Conservation (phyloP, 768 basidiomycete genomes). For the Termitomyces sp. region DNA sequence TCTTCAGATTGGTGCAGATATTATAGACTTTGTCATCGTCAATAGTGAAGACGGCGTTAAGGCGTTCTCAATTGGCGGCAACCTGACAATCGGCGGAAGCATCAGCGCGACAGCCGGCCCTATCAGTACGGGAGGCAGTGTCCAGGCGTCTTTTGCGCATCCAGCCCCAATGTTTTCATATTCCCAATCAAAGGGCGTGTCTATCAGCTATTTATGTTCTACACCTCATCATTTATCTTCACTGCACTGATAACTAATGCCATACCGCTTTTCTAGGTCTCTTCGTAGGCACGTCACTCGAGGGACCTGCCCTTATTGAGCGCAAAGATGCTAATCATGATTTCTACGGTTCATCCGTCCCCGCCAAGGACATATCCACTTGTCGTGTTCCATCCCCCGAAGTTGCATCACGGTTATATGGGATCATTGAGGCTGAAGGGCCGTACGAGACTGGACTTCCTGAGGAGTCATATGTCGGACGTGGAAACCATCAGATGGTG, state of each 20-base stretch:
- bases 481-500: conserved; percentile 55
- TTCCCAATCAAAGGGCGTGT: conserved; percentile 88
- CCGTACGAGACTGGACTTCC: conserved; percentile 84
- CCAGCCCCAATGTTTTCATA: conserved; percentile 98
- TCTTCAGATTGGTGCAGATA: conserved; percentile 93
- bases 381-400: conserved; percentile 98
- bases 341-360: conserved; percentile 91
- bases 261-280: conserved; percentile 51
- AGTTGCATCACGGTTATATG: conserved; percentile 88
- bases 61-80: conserved; percentile 94
- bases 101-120: conserved; percentile 86
- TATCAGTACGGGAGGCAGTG: conserved; percentile 89
- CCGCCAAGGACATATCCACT: conserved; percentile 86
- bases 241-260: conserved; percentile 2
- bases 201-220: neutral
- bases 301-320: conserved; percentile 93
- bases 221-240: neutral
- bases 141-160: conserved; percentile 84
- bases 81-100: conserved; percentile 92
- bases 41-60: conserved; percentile 95
- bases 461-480: conserved; percentile 62
- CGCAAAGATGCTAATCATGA: conserved; percentile 95
- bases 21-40: conserved; percentile 95
- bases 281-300: conserved; percentile 91
- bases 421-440: conserved; percentile 95